Percentiles rank a stretch among this genome's conserved stretches.
Evolutionary conservation across 371 early-diverging fungal genomes (phyloP).

Genomic region (Saksenaea vasiformis): DNA sequence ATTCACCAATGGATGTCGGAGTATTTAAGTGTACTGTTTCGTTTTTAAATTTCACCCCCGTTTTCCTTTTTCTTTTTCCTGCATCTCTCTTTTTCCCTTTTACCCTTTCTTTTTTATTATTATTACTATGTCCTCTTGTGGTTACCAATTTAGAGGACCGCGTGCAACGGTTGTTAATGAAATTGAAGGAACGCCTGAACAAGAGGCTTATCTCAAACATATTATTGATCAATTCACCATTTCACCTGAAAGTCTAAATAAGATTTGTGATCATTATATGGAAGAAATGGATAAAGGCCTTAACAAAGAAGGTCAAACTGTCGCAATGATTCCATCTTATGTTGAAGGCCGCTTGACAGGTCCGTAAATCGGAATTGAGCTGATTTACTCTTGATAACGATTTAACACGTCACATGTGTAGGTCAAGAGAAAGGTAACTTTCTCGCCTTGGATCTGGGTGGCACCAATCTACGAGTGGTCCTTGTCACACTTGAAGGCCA

Average conservation of each 20-base stretch:
- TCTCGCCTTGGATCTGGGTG: constrained; percentile 94
- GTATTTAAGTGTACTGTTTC: not conserved
- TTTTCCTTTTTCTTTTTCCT: not conserved
- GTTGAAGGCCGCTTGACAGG: constrained; percentile 61
- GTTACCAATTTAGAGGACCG: constrained; percentile 8
- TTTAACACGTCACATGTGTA: constrained; percentile 42
- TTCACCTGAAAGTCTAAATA: constrained; percentile 53
- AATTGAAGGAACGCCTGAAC: constrained; percentile 49
- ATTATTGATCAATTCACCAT: constrained; percentile 65
- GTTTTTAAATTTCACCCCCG: not conserved
- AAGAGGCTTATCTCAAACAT: constrained; percentile 45
- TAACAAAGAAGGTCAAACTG: constrained; percentile 53
- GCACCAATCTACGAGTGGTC: constrained; percentile 92
- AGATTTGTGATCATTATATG: constrained; percentile 69
- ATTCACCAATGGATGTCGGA: not conserved
- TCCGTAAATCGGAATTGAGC: constrained; percentile 7
- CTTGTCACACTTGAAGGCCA: constrained; percentile 81
- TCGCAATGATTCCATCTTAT: constrained; percentile 83
- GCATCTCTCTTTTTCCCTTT: not conserved
- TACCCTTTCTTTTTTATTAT: not conserved
- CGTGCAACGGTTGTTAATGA: constrained; percentile 17
- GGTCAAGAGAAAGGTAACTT: constrained; percentile 84
- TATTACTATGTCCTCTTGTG: not conserved
- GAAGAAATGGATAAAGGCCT: constrained; percentile 79
- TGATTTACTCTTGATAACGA: not conserved